Evolutionary conservation across 2,329 filamentous ascomycete species (phyloP).

Genomic region (Calonectria montana): DNA sequence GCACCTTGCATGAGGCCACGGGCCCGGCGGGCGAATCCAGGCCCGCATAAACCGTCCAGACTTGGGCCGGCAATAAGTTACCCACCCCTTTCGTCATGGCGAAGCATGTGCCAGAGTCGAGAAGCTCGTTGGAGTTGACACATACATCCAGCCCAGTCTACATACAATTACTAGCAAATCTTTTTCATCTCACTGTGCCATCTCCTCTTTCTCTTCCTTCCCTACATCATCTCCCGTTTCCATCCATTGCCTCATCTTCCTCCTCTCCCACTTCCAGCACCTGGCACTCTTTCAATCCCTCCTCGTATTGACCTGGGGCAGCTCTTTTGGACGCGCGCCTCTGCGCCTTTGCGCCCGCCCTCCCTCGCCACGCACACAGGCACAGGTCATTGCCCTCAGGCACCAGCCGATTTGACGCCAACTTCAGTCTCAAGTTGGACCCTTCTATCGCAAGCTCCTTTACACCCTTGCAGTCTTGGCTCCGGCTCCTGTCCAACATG

Average conservation of each 20-base stretch:
- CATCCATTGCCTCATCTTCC: background rate
- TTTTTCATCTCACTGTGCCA: background rate
- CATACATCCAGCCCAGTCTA: no score
- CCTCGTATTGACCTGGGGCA: background rate
- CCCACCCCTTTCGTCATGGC: slow-evolving; percentile 14
- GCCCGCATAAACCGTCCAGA: background rate
- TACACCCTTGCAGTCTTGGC: background rate
- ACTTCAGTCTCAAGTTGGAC: background rate
- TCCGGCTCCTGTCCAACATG: slow-evolving; percentile 24
- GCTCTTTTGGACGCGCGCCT: background rate
- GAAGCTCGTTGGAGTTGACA: slow-evolving; percentile 3
- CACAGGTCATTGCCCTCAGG: no score
- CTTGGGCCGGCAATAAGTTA: background rate
- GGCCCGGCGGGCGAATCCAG: background rate
- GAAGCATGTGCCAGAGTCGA: slow-evolving; percentile 7
- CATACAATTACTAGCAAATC: background rate
- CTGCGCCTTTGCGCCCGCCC: background rate
- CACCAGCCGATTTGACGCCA: background rate
- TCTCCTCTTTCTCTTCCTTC: background rate
- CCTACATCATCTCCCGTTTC: background rate
- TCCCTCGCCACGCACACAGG: no score
- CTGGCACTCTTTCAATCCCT: background rate
- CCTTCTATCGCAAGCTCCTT: background rate
- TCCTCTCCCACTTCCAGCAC: background rate
- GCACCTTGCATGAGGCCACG: background rate